Conservation (phyloP, 1,284 basidiomycete genomes). For the Entoloma clypeatum region DNA sequence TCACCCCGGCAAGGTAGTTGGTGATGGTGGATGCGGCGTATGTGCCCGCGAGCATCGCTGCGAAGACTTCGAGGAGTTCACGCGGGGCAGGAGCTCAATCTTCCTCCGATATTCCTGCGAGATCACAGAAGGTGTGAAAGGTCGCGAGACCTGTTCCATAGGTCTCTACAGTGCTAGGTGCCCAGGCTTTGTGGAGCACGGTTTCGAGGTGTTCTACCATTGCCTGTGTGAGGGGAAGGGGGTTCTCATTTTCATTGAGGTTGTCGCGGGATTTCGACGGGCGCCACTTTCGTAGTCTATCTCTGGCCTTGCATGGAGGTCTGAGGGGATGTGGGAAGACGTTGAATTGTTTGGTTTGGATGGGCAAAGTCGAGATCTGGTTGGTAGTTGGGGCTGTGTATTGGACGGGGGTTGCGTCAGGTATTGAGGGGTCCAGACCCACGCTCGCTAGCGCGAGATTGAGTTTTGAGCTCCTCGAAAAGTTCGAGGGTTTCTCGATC, state of each 20-base stretch:
- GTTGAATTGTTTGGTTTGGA: no score
- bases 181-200: slow-evolving; percentile 18
- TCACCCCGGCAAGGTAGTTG: slow-evolving; percentile 27
- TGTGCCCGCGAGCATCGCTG: slow-evolving; percentile 3
- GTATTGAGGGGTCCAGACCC: no score
- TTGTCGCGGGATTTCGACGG: neutral
- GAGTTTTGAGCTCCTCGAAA: no score
- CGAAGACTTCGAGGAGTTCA: slow-evolving; percentile 7
- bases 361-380: no score
- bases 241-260: neutral
- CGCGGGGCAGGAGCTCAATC: slow-evolving; percentile 4
- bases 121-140: slow-evolving; percentile 22
- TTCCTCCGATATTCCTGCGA: slow-evolving; percentile 6
- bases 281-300: no score
- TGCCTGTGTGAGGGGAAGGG: neutral
- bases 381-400: no score
- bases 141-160: slow-evolving; percentile 18
- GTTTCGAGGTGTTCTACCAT: neutral
- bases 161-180: slow-evolving; percentile 7
- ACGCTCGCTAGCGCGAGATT: no score
- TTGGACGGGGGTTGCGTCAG: no score
- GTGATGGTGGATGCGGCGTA: slow-evolving; percentile 11
- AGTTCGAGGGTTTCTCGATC: no score
- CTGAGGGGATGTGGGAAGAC: no score
- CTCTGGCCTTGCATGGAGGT: no score